Base-by-base conservation (phyloP, 1,139 yeast genomes). In the Yamadazyma blattariae region DNA sequence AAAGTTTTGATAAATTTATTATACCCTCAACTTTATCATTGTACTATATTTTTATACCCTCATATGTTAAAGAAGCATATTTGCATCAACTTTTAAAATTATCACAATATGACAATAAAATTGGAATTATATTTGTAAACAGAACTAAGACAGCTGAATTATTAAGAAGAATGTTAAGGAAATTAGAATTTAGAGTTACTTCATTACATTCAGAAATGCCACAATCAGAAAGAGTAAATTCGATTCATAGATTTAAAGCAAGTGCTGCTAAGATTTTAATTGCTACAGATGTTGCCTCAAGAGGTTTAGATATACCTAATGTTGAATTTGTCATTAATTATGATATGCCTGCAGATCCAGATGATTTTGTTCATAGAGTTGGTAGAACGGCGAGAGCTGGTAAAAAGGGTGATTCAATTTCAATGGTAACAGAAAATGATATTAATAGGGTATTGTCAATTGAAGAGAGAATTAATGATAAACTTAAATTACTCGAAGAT, bases 381-480 rank as follows among this genome's bases (percentile, higher is more conserved):
- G 99, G 99, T 73, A 88, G 99, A 79, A 92, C 98, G 14, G 99
- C 98, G n/a, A 85, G 99, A 74, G 98, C 98, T 4, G 97, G 97
- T 5, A 73, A 95, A 51, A 66, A 68, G 36, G 76, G 76, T 46
- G 67, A 64, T 36, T 62, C 75, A 5, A 57, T 70, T 3, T 78
- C 94, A 11, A 72, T 92, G 40, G 83, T 92, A 5, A 78, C 95
- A 1, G 96, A 90, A 50, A 79, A 83, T 40, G 98, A 92, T 52
- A 82, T 92, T 13, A 74, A 71, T 19, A 73, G 97, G 50, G 75
- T 92, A 9, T 77, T 86, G 46, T 82, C 92, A 7, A 92, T 92
- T 37, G 99, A 92, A 58, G 86, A 77, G 38, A 75, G 97, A 46
- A 84, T 88, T 22, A 82, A 80, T 34, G 73, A 77, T 43, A 84